phyloP scores from a whole-genome alignment of 495 filamentous ascomycete genomes.

The Friedmanniomyces simplex region DNA sequence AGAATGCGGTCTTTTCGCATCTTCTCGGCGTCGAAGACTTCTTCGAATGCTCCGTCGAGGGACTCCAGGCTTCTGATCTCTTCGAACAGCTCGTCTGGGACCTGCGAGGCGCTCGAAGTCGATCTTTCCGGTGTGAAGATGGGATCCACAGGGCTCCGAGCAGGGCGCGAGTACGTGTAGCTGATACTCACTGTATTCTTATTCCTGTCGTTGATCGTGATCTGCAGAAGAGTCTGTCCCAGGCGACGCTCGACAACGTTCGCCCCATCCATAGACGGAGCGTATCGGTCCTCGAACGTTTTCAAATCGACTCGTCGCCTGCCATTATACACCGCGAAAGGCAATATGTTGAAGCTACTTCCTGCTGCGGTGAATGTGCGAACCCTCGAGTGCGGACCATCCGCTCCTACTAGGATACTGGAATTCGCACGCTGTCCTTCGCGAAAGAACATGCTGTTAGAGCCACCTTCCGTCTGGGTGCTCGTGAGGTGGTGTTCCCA shows the following conservation, averaged over 20 bases:
- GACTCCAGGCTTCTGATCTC: conserved; percentile 24
- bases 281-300: conserved; percentile 17
- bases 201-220: conserved; percentile 23
- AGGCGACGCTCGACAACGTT: conserved; percentile 12
- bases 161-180: conserved; percentile 34
- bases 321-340: conserved; percentile 35
- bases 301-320: conserved; percentile 24
- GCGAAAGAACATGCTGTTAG: conserved; percentile 8
- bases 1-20: conserved; percentile 29
- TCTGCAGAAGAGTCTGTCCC: conserved; percentile 24
- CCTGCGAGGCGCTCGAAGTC: conserved; percentile 23
- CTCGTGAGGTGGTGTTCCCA: conserved; percentile 24
- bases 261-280: conserved; percentile 13
- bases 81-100: conserved; percentile 29
- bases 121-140: conserved; percentile 31
- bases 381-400: conserved; percentile 32
- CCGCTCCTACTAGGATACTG: conserved; percentile 27
- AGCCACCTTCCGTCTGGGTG: not conserved
- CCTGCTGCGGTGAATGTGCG: conserved; percentile 25
- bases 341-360: conserved; percentile 26
- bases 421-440: conserved; percentile 14
- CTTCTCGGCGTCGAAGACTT: conserved; percentile 27
- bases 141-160: conserved; percentile 19
- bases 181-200: conserved; percentile 20
- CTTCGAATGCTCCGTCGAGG: conserved; percentile 26